Percentiles rank a stretch among this genome's conserved stretches.
These are phyloP conservation scores for Pythium apleroticum DNA, from an alignment of 352 stramenopile species.

Conservation along the genomic window DNA sequence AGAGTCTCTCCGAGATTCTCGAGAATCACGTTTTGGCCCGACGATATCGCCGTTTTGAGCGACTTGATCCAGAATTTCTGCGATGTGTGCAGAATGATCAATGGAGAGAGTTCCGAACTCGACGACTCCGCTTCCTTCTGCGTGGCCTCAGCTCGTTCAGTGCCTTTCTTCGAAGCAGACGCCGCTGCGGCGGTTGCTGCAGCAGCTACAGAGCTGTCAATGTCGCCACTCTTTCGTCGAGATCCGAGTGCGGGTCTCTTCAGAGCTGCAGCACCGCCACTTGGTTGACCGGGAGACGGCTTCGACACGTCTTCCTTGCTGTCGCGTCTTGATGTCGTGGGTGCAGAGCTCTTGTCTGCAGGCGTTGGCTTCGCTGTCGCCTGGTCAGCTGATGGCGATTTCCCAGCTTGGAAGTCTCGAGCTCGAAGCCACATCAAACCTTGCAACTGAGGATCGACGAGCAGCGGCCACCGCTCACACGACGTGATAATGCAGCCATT, in stretches of 20 bases:
- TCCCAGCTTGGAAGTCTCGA: constrained; percentile 42
- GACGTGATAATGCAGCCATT: constrained; percentile 92
- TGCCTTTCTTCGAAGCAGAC: neutral
- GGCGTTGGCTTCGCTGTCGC: neutral
- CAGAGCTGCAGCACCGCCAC: neutral
- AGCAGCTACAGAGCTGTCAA: neutral
- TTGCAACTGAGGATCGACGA: constrained; percentile 91
- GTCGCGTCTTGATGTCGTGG: neutral
- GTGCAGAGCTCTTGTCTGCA: neutral
- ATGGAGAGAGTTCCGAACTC: constrained; percentile 17
- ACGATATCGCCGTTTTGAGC: constrained; percentile 71
- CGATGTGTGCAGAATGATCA: constrained; percentile 72
- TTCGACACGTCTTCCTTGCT: neutral
- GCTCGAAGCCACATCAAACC: constrained; percentile 85
- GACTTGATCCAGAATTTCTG: constrained; percentile 80
- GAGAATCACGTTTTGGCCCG: constrained; percentile 84
- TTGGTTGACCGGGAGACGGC: neutral
- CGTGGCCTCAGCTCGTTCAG: neutral
- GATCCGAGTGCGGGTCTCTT: neutral
- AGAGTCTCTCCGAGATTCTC: constrained; percentile 89
- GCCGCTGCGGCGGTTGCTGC: neutral
- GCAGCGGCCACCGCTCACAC: constrained; percentile 84
- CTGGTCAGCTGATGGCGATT: neutral
- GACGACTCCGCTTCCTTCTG: neutral
- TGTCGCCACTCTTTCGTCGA: neutral